Evolutionary conservation across 2,329 filamentous ascomycete genomes (phyloP).

Genomic region (Xylogone sp.): DNA sequence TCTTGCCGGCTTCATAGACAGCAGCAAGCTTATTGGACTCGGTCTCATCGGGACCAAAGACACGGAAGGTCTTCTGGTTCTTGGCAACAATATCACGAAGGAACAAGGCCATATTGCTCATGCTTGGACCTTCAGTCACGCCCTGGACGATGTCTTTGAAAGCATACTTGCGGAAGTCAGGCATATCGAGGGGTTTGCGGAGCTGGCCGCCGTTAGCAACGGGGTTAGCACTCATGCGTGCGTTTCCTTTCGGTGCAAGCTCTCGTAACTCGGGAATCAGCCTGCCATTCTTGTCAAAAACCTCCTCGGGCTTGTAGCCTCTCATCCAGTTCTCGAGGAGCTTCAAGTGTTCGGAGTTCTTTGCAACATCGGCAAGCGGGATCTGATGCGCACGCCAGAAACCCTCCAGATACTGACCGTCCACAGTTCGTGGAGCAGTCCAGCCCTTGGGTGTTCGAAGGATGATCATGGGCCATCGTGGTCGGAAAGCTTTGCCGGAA

Average conservation of each 20-base stretch:
- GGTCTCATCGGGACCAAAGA: constrained; percentile 78
- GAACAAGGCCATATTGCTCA: constrained; percentile 66
- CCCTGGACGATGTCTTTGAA: constrained; percentile 60
- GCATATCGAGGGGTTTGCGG: constrained; percentile 63
- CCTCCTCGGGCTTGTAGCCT: constrained; percentile 68
- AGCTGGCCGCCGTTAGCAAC: constrained; percentile 69
- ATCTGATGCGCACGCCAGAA: constrained; percentile 79
- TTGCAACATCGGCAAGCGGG: constrained; percentile 66
- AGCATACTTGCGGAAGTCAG: constrained; percentile 66
- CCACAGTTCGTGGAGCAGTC: constrained; percentile 70
- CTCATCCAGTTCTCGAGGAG: constrained; percentile 74
- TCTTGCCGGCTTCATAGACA: constrained; percentile 72
- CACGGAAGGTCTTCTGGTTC: constrained; percentile 66
- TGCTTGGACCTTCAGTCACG: constrained; percentile 54
- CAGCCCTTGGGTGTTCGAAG: constrained; percentile 77
- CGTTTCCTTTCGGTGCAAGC: constrained; percentile 60
- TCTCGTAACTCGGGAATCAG: constrained; percentile 59
- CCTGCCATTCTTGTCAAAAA: constrained; percentile 62
- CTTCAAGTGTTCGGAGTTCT: constrained; percentile 63
- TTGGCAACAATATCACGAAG: constrained; percentile 62
- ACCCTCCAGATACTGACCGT: constrained; percentile 68
- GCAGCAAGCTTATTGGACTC: constrained; percentile 73
- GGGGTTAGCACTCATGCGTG: constrained; percentile 74
- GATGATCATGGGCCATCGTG: constrained; percentile 75
- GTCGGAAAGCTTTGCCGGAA: constrained; percentile 64